Base-by-base conservation (phyloP, 805 yeast genomes). In the Pichia sporocuriosa region DNA sequence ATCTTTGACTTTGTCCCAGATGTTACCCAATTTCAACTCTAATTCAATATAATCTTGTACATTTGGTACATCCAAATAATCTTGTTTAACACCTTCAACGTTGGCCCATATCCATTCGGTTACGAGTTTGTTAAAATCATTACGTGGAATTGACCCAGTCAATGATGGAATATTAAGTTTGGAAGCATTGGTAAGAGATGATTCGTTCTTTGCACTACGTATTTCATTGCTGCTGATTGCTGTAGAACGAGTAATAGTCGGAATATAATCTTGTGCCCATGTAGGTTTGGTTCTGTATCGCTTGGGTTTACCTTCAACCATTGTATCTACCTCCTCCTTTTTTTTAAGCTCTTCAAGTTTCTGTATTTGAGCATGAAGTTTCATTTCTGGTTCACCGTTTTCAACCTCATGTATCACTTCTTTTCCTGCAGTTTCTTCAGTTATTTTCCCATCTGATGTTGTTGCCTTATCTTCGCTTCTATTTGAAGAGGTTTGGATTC, bases 61-160 rank as follows among this genome's bases (percentile, higher is more conserved):
- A 50, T 46, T 69, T 63, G 57, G 56, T 16, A 58, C 49, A 39
- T 58, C 59, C 2, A 46, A 37, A 35, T 59, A 54, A 52, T 70
- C 72, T 31, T 74, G 75, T 30, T 77, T 73, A 30, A 85, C 72
- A 26, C 84, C 84, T 34, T 71, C 70, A 35, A 87, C 69, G 48
- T 84, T 81, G 16, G 94, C 88, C 68, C 83, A 88, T 8, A 89
- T 71, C 97, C 97, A 89, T 52, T 82, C 86, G 19, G 93, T 83
- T 6, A 89, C 77, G 26, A 84, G 77, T 55, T 89, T 76, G 6
- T 89, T 83, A 44, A 85, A 68, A 53, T 86, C 90, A 54, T 86
- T 87, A 36, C 84, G 75, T 1, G 93, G 93, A 33, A 79, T 79
- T 1, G 83, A 71, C 5, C 88, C 89, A 0, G 87, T 79, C 15